Conservation (phyloP, 139 green algal species). For the Chlamydomonas sp. region DNA sequence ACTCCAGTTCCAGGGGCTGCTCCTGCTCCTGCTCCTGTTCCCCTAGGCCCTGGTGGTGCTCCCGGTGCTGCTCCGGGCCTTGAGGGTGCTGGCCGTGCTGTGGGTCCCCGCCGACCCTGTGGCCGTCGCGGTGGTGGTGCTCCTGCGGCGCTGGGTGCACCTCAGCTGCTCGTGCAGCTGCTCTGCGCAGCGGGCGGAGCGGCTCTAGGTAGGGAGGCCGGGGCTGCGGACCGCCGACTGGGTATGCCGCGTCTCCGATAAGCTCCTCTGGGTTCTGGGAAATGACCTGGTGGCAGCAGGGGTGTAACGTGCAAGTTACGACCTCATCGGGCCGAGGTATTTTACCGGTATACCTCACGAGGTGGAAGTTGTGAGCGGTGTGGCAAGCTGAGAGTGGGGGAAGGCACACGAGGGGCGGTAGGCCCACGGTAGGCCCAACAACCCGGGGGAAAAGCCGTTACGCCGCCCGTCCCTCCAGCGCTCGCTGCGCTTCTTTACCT, state of each 20-base stretch:
- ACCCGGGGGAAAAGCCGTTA: too few species aligned
- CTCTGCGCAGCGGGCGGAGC: too few species aligned
- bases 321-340: too few species aligned
- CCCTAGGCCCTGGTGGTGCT: not conserved
- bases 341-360: too few species aligned
- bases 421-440: too few species aligned
- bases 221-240: not conserved
- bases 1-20: not conserved
- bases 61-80: not conserved
- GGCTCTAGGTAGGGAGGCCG: not conserved
- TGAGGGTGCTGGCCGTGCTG: too few species aligned
- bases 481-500: not conserved
- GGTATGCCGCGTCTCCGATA: not conserved
- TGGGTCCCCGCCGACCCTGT: too few species aligned
- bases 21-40: slow-evolving; percentile 6
- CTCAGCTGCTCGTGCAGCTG: too few species aligned
- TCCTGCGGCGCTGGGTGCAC: too few species aligned
- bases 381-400: not conserved
- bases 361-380: not conserved
- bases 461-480: not conserved
- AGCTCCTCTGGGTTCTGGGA: slow-evolving; percentile 24
- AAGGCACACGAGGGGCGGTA: too few species aligned
- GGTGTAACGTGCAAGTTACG: too few species aligned
- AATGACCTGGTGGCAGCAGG: not conserved
- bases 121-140: too few species aligned